Base-by-base conservation (phyloP, 2,329 filamentous ascomycete species). In the Pseudopithomyces maydicus region DNA sequence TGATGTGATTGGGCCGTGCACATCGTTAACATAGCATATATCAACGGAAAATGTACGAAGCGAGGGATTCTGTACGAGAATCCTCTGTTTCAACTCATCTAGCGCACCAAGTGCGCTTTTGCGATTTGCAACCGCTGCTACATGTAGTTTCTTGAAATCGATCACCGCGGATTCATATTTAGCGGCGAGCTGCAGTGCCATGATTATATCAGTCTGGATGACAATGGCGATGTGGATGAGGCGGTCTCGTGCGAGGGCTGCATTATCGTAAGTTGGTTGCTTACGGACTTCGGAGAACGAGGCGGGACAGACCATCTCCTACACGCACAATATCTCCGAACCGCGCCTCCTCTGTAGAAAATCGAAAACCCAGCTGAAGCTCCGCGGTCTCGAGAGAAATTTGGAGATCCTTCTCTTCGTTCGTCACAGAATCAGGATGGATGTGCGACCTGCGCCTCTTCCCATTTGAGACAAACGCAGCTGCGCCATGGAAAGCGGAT, bases 401-500 rank as follows among this genome's bases (percentile, higher is more conserved):
- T 55, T 77, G 71, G 7, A 80, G 63, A 52, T 74, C 73, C 43
- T 74, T 73, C 52, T 78, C 73, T 38, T 77, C 68, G 43, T 73
- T 65, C 47, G 69, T 59, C 44, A 69, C 59, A 12, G 66, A 53
- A 51, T 74, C 75, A 44, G 67, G 64, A 17, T 68, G 1, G 15
- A 20, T 65, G 26, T 68, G 69, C 46, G 62, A 57, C 23, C 61
- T 55, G 53, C 71, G 72, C 55, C 74, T 70, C 58, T 72, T 72
- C 57, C 78, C 67, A 19, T 68, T 64, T 42, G 73, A 68, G 29
- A 75, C 62, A 47, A 78, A 62, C 26, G 78, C 76, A 29, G 76
- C 73, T 15, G 71, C 76, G n/a, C 68, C 73, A 58, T 78, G 75
- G 59, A 80, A 80, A 7, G 77, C 76, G 11, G 73, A 76, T 8